Evolutionary conservation across 768 basidiomycete species (phyloP), one percentile per base, ranked within the genome.

Genomic region (Collybia nuda): DNA sequence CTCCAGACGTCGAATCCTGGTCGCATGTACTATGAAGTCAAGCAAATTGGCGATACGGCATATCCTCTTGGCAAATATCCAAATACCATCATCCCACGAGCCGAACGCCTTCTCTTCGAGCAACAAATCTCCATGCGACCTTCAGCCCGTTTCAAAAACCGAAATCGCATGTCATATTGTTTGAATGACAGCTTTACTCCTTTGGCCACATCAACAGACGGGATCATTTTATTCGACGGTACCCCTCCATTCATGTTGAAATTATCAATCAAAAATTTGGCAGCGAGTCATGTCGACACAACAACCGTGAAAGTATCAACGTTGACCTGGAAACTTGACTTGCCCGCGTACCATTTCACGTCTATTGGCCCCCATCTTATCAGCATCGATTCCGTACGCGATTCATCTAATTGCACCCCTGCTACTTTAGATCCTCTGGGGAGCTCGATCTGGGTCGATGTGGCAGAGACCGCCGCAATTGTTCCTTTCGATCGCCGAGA

Each of bases 391-490:
- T 82, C 82, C 0, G 76, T 98, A 9, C 71, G 74, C 11, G 97
- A 99, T 68, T 79, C 87, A 14, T 90, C 88, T 4, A 82, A 78
- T 26, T 98, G 97, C 67, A 86, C 85, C 44, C 86, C 92, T 49
- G 80, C 83, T 12, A 72, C 79, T 29, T 73, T 87, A 12, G 82
- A 90, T 52, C 82, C 83, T 2, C 64, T 80, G 29, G 69, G 69
- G 26, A 77, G 80, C 47, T 81, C 82, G 15, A 77, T 90, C 35
- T 89, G 87, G 86, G 80, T 94, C 11, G 93, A 98, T 57, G 93
- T 98, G n/a, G 91, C 93, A 2, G 97, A 99, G 68, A 92, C 92
- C 1, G 97, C 97, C 7, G 84, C 91, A 11, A 93, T 99, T 48
- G 79, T 93, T 40, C 88, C 96, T 5, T 82, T 93, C 57, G 88